Evolutionary conservation across 2,329 filamentous ascomycete species (phyloP).

Genomic region (Penicillium sp.): DNA sequence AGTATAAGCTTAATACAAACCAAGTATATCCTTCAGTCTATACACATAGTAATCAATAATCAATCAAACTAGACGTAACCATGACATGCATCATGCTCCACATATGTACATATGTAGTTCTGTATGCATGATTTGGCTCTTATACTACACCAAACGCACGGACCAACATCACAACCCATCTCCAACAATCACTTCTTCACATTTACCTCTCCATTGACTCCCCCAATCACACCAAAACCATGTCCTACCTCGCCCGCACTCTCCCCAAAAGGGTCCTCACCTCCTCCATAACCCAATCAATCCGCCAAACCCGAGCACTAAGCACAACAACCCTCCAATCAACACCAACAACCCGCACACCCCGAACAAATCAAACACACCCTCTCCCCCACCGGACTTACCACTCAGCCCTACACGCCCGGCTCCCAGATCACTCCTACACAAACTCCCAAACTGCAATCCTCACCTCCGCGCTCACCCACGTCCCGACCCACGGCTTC

Average conservation of each 20-base stretch:
- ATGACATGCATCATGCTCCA: not conserved
- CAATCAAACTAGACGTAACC: not conserved
- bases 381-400: constrained; percentile 49
- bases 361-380: not conserved
- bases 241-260: constrained; percentile 18
- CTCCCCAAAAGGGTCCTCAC: constrained; percentile 3
- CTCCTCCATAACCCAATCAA: not conserved
- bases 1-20: not conserved
- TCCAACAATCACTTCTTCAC: constrained; percentile 3
- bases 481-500: constrained; percentile 83
- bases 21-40: not conserved
- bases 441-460: constrained; percentile 67
- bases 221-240: constrained; percentile 1
- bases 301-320: not conserved
- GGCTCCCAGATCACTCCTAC: constrained; percentile 59
- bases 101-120: not conserved
- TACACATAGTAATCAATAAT: not conserved
- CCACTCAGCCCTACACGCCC: constrained; percentile 72
- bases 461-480: constrained; percentile 73
- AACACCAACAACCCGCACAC: not conserved
- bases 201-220: not conserved
- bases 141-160: constrained; percentile 2
- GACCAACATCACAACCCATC: constrained; percentile 7
- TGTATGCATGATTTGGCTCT: not conserved
- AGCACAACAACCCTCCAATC: constrained; percentile 2